Evolutionary conservation across 1,139 yeast species (phyloP).

Genomic region (Taphrina deformans): DNA sequence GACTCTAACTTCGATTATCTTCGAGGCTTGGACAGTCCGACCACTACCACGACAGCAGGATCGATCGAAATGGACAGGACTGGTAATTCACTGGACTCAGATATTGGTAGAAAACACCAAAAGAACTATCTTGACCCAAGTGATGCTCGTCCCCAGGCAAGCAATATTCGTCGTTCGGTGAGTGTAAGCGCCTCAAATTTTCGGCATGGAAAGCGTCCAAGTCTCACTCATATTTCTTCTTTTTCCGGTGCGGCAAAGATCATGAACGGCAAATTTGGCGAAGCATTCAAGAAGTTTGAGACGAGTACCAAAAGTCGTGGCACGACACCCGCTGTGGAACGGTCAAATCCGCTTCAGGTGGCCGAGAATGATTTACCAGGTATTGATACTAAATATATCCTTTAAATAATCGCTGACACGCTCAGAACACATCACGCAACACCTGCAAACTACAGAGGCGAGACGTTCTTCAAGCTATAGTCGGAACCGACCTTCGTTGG

Average conservation of each 20-base stretch:
- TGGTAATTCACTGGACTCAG: slow-evolving; percentile 33
- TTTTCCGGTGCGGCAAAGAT: slow-evolving; percentile 31
- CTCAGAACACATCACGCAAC: slow-evolving; percentile 18
- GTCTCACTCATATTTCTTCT: slow-evolving; percentile 33
- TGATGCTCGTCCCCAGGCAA: not conserved
- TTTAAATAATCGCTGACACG: not conserved
- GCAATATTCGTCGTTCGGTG: not conserved
- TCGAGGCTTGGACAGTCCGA: slow-evolving; percentile 56
- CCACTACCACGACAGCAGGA: slow-evolving; percentile 39
- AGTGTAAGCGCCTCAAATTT: slow-evolving; percentile 20
- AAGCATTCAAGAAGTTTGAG: slow-evolving; percentile 40
- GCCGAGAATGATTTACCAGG: slow-evolving; percentile 28
- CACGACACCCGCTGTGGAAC: slow-evolving; percentile 10
- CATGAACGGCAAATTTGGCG: slow-evolving; percentile 39
- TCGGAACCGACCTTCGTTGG: slow-evolving; percentile 3
- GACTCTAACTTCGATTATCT: slow-evolving; percentile 61
- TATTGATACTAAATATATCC: not conserved
- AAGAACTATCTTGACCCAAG: slow-evolving; percentile 1
- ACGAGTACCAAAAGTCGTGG: not conserved
- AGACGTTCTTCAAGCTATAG: slow-evolving; percentile 25
- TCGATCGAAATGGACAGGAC: slow-evolving; percentile 8
- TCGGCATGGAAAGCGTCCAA: slow-evolving; percentile 37
- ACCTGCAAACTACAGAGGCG: slow-evolving; percentile 17
- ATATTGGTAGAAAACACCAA: slow-evolving; percentile 30
- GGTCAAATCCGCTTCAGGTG: slow-evolving; percentile 18